phyloP scores from a whole-genome alignment of 805 yeast genomes.

The Tetrapisispora iriomotensis region DNA sequence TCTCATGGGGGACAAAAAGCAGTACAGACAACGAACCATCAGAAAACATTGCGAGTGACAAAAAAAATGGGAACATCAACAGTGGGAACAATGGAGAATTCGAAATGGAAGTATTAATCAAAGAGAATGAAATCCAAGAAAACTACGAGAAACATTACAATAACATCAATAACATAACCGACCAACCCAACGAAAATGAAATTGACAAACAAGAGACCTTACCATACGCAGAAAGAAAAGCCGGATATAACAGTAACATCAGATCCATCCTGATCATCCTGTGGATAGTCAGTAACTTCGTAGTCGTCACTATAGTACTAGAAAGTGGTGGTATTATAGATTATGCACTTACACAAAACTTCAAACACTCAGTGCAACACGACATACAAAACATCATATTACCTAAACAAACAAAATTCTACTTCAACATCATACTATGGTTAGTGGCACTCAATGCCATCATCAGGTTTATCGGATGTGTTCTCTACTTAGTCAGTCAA shows the following conservation, averaged over 20 bases:
- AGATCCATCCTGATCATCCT: constrained; percentile 79
- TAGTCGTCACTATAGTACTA: constrained; percentile 70
- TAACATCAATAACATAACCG: constrained; percentile 34
- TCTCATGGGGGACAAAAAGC: constrained; percentile 96
- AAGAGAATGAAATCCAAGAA: constrained; percentile 64
- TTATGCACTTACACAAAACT: constrained; percentile 12
- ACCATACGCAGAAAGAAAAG: constrained; percentile 45
- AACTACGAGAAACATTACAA: constrained; percentile 58
- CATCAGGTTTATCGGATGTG: constrained; percentile 70
- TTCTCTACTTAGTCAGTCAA: constrained; percentile 31
- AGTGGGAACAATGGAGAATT: constrained; percentile 54
- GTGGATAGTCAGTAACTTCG: constrained; percentile 83
- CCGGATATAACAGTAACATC: constrained; percentile 80
- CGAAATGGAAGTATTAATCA: constrained; percentile 65
- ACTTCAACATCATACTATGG: constrained; percentile 83
- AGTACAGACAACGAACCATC: not conserved
- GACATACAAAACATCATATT: constrained; percentile 9
- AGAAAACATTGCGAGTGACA: constrained; percentile 39
- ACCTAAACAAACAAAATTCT: constrained; percentile 43
- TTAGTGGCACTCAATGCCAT: constrained; percentile 84
- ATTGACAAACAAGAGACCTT: constrained; percentile 19
- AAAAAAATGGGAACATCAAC: constrained; percentile 76
- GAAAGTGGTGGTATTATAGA: constrained; percentile 71
- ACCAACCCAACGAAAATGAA: constrained; percentile 29
- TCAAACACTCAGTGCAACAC: constrained; percentile 8